phyloP scores from a whole-genome alignment of 331 rosid genomes.

The Quercus phellos region DNA sequence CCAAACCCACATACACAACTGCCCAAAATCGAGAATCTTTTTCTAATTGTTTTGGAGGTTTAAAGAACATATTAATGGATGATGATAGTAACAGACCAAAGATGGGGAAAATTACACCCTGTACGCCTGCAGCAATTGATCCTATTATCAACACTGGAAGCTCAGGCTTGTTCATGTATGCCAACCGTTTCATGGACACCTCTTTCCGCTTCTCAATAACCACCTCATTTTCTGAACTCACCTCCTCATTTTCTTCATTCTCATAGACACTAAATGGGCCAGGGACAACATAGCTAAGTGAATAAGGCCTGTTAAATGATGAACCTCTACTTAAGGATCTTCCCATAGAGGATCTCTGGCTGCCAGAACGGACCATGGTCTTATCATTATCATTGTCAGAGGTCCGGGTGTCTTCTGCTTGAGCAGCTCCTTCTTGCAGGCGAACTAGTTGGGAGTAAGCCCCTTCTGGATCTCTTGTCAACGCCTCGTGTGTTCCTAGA shows the following conservation, averaged over 20 bases:
- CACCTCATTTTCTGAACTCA: background rate
- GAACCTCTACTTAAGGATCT: constrained; percentile 37
- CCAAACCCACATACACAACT: constrained; percentile 45
- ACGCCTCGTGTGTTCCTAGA: constrained; percentile 45
- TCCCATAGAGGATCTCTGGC: constrained; percentile 12
- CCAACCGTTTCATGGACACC: constrained; percentile 47
- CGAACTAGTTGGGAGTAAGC: constrained; percentile 51
- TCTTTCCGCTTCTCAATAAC: constrained; percentile 8
- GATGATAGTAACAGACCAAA: constrained; percentile 62
- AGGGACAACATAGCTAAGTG: constrained; percentile 23
- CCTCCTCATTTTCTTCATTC: background rate
- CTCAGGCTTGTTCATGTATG: constrained; percentile 67
- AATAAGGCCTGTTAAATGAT: constrained; percentile 24
- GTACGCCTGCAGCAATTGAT: constrained; percentile 48
- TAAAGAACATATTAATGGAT: constrained; percentile 51
- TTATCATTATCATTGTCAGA: constrained; percentile 14
- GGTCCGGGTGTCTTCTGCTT: constrained; percentile 13
- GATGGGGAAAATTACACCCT: constrained; percentile 55
- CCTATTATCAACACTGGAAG: constrained; percentile 53
- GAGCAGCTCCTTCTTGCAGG: constrained; percentile 45
- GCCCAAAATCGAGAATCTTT: constrained; percentile 63
- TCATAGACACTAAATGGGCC: background rate
- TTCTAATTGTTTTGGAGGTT: constrained; percentile 41
- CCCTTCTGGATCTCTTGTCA: constrained; percentile 38
- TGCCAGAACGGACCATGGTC: constrained; percentile 3